A percentile compares a stretch with the other conserved stretches of the same genome.
phyloP scores from a whole-genome alignment of 345 rosid species.

The Anastatica hierochuntica region DNA sequence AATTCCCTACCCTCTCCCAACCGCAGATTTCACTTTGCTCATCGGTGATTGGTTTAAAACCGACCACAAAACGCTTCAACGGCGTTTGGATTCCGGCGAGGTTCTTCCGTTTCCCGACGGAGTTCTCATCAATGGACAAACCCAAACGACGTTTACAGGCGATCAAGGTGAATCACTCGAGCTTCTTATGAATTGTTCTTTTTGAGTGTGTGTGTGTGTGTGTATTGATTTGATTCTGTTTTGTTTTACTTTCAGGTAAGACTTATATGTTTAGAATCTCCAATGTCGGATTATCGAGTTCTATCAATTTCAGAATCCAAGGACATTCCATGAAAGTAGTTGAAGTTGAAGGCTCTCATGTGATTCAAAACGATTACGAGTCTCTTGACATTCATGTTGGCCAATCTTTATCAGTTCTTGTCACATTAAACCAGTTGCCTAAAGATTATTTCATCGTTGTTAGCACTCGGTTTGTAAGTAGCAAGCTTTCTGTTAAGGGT shows the following conservation, averaged over 20 bases:
- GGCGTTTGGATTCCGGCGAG: constrained; percentile 51
- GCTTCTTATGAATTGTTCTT: neutral
- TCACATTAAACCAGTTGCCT: constrained; percentile 60
- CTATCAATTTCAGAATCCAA: constrained; percentile 80
- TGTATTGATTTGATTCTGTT: neutral
- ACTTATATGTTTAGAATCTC: constrained; percentile 82
- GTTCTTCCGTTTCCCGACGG: constrained; percentile 60
- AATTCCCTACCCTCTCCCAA: constrained; percentile 61
- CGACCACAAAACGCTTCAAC: constrained; percentile 40
- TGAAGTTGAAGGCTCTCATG: constrained; percentile 91
- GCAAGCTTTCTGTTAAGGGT: constrained; percentile 40
- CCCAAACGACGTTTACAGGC: constrained; percentile 37
- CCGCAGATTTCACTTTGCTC: constrained; percentile 62
- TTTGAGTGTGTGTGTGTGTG: neutral
- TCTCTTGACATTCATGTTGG: constrained; percentile 90
- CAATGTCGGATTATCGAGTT: constrained; percentile 60
- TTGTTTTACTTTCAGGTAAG: constrained; percentile 40
- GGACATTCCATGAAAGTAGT: constrained; percentile 68
- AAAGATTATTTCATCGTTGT: constrained; percentile 82
- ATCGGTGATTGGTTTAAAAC: constrained; percentile 82
- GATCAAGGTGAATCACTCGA: constrained; percentile 66
- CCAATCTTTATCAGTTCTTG: constrained; percentile 69
- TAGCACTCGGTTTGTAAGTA: constrained; percentile 44
- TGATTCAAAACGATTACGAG: constrained; percentile 55
- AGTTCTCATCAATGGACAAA: constrained; percentile 53